Conservation (phyloP, 176 grass and related monocot genomes). For the Oropetium thomaeum region DNA sequence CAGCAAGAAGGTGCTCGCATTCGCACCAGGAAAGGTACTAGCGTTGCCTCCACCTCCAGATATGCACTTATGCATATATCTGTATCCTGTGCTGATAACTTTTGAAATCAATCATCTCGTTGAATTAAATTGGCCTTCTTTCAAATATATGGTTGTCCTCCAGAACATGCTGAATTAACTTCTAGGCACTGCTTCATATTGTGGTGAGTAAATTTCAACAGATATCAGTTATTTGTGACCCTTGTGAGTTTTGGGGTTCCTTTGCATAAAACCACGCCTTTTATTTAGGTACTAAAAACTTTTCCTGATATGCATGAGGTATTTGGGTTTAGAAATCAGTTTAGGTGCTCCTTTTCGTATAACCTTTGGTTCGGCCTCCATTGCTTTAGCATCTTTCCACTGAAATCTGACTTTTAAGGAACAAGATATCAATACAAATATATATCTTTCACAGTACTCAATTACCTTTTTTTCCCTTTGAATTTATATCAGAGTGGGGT, state of each 20-base stretch:
- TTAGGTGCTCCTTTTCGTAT: not conserved
- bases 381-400: not conserved
- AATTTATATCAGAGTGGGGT: slow-evolving; percentile 56
- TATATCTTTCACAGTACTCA: not conserved
- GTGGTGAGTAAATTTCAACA: not conserved
- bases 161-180: not conserved
- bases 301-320: not conserved
- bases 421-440: not conserved
- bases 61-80: no score
- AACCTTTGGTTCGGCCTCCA: not conserved
- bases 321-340: not conserved
- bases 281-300: not conserved
- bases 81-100: slow-evolving; percentile 15
- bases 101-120: not conserved
- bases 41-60: not conserved
- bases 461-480: not conserved
- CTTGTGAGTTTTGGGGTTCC: not conserved
- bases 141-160: not conserved
- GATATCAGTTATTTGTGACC: not conserved
- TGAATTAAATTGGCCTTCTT: not conserved
- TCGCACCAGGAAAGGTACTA: slow-evolving; percentile 62
- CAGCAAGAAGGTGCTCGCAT: slow-evolving; percentile 53
- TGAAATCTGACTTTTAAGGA: not conserved
- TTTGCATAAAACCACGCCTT: not conserved
- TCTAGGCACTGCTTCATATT: not conserved